Conservation (phyloP, 768 basidiomycete genomes). For the Mycena olivaceomarginata region DNA sequence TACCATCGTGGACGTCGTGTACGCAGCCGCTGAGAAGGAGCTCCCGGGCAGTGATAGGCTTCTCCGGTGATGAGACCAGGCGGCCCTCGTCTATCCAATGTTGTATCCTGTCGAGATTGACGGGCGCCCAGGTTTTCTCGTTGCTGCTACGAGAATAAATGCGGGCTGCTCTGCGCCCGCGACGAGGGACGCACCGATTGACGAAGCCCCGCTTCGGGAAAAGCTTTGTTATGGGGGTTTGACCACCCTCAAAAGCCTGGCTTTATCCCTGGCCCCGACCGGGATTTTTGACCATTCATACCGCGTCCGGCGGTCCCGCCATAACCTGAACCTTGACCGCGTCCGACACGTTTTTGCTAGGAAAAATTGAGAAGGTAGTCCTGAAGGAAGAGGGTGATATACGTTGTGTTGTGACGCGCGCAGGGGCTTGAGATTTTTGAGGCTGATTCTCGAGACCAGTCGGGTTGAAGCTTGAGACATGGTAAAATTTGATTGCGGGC, state of each 20-base stretch:
- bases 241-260: conserved; percentile 97
- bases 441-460: conserved; percentile 65
- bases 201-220: conserved; percentile 97
- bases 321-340: conserved; percentile 93
- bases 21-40: conserved; percentile 91
- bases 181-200: conserved; percentile 81
- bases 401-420: conserved; percentile 83
- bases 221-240: conserved; percentile 92
- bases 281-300: conserved; percentile 96
- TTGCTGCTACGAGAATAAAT: conserved; percentile 67
- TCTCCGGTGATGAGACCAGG: conserved; percentile 83
- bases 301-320: conserved; percentile 96
- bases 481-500: background rate
- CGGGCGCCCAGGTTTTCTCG: conserved; percentile 84
- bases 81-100: conserved; percentile 93
- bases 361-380: conserved; percentile 31
- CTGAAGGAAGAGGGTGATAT: background rate
- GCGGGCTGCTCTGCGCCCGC: background rate
- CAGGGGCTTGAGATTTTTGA: conserved; percentile 87
- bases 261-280: conserved; percentile 90
- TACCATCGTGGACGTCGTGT: conserved; percentile 91
- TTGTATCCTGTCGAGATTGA: conserved; percentile 93
- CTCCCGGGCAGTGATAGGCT: conserved; percentile 92
- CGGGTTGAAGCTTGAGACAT: conserved; percentile 57
- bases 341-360: conserved; percentile 95